phyloP scores from a whole-genome alignment of 2,329 filamentous ascomycete species.

The Colletotrichum gigasporum region DNA sequence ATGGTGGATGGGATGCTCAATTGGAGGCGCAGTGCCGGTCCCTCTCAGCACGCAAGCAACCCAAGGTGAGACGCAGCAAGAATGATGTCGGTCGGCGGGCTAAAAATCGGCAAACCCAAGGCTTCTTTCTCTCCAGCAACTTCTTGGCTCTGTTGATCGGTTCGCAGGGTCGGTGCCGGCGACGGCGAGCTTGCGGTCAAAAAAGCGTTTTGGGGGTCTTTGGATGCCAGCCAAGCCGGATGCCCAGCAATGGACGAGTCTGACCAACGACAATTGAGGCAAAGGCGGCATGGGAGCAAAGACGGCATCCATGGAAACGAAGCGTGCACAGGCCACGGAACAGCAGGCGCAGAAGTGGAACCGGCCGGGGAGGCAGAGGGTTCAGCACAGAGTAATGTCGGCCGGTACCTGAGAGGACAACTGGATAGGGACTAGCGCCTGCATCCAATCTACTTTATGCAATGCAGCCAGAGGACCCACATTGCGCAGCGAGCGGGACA shows the following conservation, averaged over 20 bases:
- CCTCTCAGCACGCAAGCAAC: neutral
- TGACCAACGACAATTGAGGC: conserved; percentile 8
- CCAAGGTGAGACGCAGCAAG: neutral
- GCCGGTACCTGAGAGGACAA: neutral
- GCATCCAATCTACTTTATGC: conserved; percentile 24
- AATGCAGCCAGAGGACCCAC: neutral
- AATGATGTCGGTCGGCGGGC: neutral
- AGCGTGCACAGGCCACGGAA: neutral
- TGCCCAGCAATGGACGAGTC: neutral
- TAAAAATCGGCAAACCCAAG: neutral
- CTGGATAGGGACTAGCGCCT: neutral
- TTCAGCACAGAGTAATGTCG: neutral
- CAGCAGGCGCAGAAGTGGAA: neutral
- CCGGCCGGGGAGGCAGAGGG: neutral
- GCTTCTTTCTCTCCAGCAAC: neutral
- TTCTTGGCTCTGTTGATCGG: too few relatives aligned
- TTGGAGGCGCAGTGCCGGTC: neutral
- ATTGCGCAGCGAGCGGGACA: neutral
- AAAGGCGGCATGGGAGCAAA: neutral
- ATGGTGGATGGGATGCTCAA: neutral
- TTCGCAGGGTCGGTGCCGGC: neutral
- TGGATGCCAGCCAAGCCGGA: neutral
- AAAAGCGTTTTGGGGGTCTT: neutral
- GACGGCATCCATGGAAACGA: neutral
- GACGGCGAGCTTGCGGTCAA: neutral